Conservation (phyloP, 768 basidiomycete species). For the Neoboletus subvelutipes region DNA sequence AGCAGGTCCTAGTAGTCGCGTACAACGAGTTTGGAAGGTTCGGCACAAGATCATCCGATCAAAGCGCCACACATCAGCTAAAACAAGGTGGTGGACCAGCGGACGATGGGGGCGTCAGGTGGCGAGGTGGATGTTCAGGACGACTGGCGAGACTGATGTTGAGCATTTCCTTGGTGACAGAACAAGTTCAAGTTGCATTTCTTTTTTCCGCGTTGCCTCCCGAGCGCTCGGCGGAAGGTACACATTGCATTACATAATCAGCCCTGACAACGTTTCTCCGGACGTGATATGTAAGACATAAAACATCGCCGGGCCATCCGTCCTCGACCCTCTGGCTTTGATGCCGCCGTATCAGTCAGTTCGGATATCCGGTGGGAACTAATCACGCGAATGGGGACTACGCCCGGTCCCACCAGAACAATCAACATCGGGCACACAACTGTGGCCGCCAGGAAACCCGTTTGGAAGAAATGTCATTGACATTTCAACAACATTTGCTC, state of each 20-base stretch:
- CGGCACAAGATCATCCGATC: background rate
- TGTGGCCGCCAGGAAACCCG: background rate
- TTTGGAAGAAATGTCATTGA: slow-evolving; percentile 4
- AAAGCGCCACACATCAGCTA: background rate
- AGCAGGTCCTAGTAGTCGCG: slow-evolving; percentile 2
- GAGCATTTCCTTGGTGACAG: background rate
- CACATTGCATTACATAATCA: slow-evolving; percentile 13
- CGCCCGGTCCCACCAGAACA: slow-evolving; percentile 5
- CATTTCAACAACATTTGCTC: slow-evolving; percentile 3
- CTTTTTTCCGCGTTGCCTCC: background rate
- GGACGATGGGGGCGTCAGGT: background rate
- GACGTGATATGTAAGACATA: background rate
- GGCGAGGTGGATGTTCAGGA: background rate
- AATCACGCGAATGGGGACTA: background rate
- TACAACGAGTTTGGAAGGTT: background rate
- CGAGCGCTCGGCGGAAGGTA: background rate
- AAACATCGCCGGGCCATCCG: background rate
- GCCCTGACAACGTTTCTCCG: background rate
- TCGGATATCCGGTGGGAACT: slow-evolving; percentile 6
- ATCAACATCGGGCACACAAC: background rate
- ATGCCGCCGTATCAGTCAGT: no score
- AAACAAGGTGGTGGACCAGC: background rate
- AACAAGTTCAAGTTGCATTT: slow-evolving; percentile 2
- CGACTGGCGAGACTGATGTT: background rate
- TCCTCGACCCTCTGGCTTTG: background rate